Evolutionary conservation across 352 stramenopile species (phyloP).

Genomic region (Phytophthora pisi): DNA sequence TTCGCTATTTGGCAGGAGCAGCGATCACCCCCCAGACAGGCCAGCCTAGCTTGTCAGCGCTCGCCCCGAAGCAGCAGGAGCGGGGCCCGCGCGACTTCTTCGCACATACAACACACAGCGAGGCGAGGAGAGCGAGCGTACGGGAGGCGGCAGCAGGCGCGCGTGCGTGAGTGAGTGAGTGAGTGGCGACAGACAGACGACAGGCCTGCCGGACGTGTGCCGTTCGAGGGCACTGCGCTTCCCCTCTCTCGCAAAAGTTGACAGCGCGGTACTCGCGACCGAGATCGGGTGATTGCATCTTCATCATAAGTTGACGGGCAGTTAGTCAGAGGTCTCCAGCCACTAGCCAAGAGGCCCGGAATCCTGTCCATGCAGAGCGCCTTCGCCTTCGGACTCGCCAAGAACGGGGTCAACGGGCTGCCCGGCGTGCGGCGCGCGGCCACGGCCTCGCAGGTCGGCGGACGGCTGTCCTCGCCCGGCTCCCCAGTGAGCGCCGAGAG

Average conservation of each 20-base stretch:
- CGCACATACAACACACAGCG: too few species aligned
- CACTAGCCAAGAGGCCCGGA: conserved; percentile 10
- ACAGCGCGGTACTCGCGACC: not conserved
- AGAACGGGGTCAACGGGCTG: conserved; percentile 65
- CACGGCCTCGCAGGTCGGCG: conserved; percentile 64
- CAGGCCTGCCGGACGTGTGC: too few species aligned
- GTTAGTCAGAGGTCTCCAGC: not conserved
- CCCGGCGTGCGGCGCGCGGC: conserved; percentile 60
- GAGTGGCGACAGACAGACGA: conserved; percentile 4
- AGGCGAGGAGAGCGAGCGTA: not conserved
- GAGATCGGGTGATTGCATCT: not conserved
- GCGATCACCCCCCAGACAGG: not conserved
- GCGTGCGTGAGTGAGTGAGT: too few species aligned
- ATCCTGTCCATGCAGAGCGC: conserved; percentile 55
- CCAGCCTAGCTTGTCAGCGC: too few species aligned
- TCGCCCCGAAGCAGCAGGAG: not conserved
- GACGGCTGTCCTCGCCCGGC: conserved; percentile 43
- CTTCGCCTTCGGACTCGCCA: conserved; percentile 61
- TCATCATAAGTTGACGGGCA: conserved; percentile 8
- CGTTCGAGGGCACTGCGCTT: not conserved
- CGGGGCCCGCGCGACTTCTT: too few species aligned
- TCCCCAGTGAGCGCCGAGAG: conserved; percentile 31
- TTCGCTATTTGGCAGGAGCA: conserved; percentile 32
- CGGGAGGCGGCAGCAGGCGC: not conserved
- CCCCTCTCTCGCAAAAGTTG: conserved; percentile 8